phyloP scores from a whole-genome alignment of 177 flowering plant genomes.

The Vitis hybrid region DNA sequence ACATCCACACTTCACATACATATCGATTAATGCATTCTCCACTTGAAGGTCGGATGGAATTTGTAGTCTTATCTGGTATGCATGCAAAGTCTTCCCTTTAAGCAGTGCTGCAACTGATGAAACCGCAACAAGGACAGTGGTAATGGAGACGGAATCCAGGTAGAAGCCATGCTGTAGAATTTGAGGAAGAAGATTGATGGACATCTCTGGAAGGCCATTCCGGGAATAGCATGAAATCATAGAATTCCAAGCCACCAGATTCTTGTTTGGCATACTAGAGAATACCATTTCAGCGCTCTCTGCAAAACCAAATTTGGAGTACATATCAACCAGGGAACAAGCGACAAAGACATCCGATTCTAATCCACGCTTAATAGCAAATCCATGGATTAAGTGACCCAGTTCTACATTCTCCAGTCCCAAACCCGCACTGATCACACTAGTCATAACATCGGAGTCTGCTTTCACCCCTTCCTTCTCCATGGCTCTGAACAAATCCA shows the following conservation, averaged over 20 bases:
- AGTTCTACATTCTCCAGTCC: slow-evolving; percentile 28
- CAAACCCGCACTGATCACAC: slow-evolving; percentile 37
- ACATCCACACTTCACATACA: slow-evolving; percentile 68
- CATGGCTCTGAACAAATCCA: slow-evolving; percentile 39
- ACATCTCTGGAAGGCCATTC: slow-evolving; percentile 42
- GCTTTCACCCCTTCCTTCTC: slow-evolving; percentile 32
- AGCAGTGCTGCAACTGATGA: slow-evolving; percentile 50
- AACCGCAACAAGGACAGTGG: slow-evolving; percentile 46
- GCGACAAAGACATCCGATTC: slow-evolving; percentile 47
- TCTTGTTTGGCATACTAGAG: slow-evolving; percentile 37
- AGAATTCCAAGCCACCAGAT: slow-evolving; percentile 68
- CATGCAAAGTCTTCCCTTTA: slow-evolving; percentile 58
- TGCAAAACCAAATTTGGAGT: slow-evolving; percentile 47
- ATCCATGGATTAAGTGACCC: slow-evolving; percentile 53
- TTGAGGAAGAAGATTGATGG: slow-evolving; percentile 44
- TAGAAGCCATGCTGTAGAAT: slow-evolving; percentile 34
- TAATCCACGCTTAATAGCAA: slow-evolving; percentile 42
- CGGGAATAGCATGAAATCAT: slow-evolving; percentile 47
- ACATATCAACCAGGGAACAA: slow-evolving; percentile 56
- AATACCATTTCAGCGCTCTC: slow-evolving; percentile 45
- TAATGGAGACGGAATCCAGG: slow-evolving; percentile 51
- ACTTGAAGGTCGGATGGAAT: slow-evolving; percentile 44
- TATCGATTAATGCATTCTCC: slow-evolving; percentile 61
- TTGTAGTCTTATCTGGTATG: slow-evolving; percentile 34
- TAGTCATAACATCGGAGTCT: slow-evolving; percentile 47